Base-by-base conservation (phyloP, 208 protist species). In the Trypanosoma lewisi region DNA sequence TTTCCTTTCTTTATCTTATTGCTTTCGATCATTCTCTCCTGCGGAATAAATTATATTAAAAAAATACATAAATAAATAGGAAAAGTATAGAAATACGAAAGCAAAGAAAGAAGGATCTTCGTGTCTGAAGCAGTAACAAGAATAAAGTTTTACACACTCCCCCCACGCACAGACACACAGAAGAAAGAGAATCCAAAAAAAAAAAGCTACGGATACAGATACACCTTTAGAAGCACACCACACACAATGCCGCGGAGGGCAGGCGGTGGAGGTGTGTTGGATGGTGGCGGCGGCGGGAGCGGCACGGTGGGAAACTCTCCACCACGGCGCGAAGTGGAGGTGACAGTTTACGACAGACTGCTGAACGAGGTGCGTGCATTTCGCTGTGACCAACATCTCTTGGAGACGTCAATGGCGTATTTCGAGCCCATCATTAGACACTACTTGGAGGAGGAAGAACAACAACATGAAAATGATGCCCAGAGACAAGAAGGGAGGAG, bases 391-490 rank as follows among this genome's bases (percentile, higher is more conserved):
- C 30, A 80, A 11, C 52, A 39, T 4, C 70, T 86, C 0, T 69
- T 93, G 27, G 71, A 70, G 17, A 67, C 5, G 0, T 63, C 75
- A 42, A 93, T 93, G 86, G 75, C 61, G 2, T 93, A 85, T 60
- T 93, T 93, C 65, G 67, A 65, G 14, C 72, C 86, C 0, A 41
- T 77, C 39, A 84, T 93, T 47, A 50, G 57, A 4, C 70, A 75
- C 19, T 80, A 83, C 37, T 31, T 84, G 16, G 70, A 74, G 19
- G 66, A 59, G 16, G 44, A 72, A 30, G 54, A 68, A 49, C 1
- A 23, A 39, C 16, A 34, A 16, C 45, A 55, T 7, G 31, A 42
- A 0, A 4, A 5, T 17, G 7, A 1, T 31, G 30, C 44, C 31
- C 45, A 57, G n/a, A 6, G 19, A 0, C 4, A 17, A 27, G 8